Conservation (phyloP, 2,329 filamentous ascomycete genomes). For the Cadophora luteo-olivacea region DNA sequence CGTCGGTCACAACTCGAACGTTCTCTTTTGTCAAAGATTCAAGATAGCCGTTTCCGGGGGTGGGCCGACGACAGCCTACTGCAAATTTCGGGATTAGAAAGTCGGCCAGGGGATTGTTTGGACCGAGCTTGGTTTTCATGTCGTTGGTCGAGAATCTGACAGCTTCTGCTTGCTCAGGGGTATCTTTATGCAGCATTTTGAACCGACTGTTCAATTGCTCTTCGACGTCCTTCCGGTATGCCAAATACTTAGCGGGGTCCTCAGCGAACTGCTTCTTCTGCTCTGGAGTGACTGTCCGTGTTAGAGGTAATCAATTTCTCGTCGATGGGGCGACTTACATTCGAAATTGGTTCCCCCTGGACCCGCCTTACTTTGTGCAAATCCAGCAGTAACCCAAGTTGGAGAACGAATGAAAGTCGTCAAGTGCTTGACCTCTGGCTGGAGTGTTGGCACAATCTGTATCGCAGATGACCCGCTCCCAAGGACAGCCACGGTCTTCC, state of each 20-base stretch:
- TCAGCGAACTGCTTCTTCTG: too few species aligned
- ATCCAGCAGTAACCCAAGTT: too few species aligned
- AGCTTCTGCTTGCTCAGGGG: not conserved
- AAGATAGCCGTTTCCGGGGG: conserved; percentile 51
- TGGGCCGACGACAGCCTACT: conserved; percentile 50
- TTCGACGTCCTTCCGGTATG: not conserved
- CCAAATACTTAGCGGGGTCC: not conserved
- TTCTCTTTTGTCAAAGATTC: conserved; percentile 45
- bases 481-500: conserved; percentile 57
- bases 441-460: conserved; percentile 58
- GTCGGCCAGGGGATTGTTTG: conserved; percentile 49
- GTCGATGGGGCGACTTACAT: too few species aligned
- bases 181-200: not conserved
- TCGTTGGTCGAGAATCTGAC: conserved; percentile 33
- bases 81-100: conserved; percentile 51
- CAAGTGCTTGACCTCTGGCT: conserved; percentile 46
- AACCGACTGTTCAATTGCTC: not conserved
- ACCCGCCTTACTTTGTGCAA: too few species aligned
- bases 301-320: too few species aligned
- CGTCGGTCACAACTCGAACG: not conserved
- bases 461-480: conserved; percentile 60
- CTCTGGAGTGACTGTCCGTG: too few species aligned
- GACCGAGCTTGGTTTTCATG: conserved; percentile 51
- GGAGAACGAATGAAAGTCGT: too few species aligned
- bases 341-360: too few species aligned